phyloP scores from a whole-genome alignment of 129 eudicot species.

The Erigeron canadensis region DNA sequence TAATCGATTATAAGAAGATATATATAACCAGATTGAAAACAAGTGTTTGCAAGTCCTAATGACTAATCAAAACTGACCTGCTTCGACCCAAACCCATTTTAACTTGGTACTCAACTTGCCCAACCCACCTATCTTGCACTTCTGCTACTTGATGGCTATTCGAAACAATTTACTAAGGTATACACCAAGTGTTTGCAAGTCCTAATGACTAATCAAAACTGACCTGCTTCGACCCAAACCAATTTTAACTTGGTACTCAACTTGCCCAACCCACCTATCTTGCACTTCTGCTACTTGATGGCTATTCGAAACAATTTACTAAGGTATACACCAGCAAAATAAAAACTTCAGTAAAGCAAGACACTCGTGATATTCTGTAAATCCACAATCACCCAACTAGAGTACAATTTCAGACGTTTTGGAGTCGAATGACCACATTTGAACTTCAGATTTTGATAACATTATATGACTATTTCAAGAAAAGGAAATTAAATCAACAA shows the following conservation, averaged over 20 bases:
- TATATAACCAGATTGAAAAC: background rate
- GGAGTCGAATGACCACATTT: background rate
- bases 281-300: background rate
- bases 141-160: background rate
- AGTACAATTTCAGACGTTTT: background rate
- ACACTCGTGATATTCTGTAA: background rate
- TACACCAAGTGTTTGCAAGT: background rate
- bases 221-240: background rate
- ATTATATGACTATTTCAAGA: background rate
- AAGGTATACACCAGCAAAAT: background rate
- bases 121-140: background rate
- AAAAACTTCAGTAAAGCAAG: too few species aligned
- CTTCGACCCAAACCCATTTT: background rate
- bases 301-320: background rate
- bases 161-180: background rate
- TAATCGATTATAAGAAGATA: background rate
- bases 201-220: background rate
- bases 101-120: background rate
- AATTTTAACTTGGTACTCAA: background rate
- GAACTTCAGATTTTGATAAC: conserved; percentile 4
- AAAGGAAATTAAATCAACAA: background rate
- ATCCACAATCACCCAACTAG: background rate
- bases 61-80: background rate
- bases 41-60: background rate
- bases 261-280: background rate